Conservation (phyloP, 305 asterid genomes). For the Salvia sclarea region DNA sequence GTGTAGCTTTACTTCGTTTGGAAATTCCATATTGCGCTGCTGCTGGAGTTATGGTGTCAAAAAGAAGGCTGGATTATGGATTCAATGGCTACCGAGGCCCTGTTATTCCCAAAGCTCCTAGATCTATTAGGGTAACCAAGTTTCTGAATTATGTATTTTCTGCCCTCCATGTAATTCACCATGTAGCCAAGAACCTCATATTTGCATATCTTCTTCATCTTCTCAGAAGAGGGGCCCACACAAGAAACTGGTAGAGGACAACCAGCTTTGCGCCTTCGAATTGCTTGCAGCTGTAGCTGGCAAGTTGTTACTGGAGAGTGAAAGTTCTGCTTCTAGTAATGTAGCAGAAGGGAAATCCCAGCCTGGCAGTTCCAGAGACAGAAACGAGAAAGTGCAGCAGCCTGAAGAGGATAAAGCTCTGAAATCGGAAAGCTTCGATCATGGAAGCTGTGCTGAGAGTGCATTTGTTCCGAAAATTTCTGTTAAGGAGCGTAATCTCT, state of each 20-base stretch:
- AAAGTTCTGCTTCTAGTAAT: slow-evolving; percentile 75
- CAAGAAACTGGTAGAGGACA: slow-evolving; percentile 51
- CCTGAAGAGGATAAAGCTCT: slow-evolving; percentile 47
- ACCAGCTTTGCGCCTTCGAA: slow-evolving; percentile 72
- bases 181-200: slow-evolving; percentile 28
- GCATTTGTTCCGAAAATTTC: slow-evolving; percentile 54
- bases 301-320: slow-evolving; percentile 73
- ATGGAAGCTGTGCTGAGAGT: slow-evolving; percentile 86
- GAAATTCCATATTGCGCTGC: slow-evolving; percentile 50
- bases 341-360: slow-evolving; percentile 41
- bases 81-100: slow-evolving; percentile 51
- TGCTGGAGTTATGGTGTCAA: slow-evolving; percentile 57
- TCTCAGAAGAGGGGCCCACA: slow-evolving; percentile 55
- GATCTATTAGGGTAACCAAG: slow-evolving; percentile 67
- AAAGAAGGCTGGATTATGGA: slow-evolving; percentile 52
- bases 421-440: slow-evolving; percentile 63
- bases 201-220: slow-evolving; percentile 31
- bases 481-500: slow-evolving; percentile 40
- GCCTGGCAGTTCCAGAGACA: slow-evolving; percentile 31
- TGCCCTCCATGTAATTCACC: slow-evolving; percentile 9
- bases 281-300: slow-evolving; percentile 92
- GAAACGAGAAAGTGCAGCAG: slow-evolving; percentile 35
- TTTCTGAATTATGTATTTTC: slow-evolving; percentile 24
- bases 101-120: slow-evolving; percentile 69
- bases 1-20: slow-evolving; percentile 32